Percentiles rank a stretch among this genome's conserved stretches.
phyloP scores from a whole-genome alignment of 257 asterid species.

The Nicotiana knightiana region DNA sequence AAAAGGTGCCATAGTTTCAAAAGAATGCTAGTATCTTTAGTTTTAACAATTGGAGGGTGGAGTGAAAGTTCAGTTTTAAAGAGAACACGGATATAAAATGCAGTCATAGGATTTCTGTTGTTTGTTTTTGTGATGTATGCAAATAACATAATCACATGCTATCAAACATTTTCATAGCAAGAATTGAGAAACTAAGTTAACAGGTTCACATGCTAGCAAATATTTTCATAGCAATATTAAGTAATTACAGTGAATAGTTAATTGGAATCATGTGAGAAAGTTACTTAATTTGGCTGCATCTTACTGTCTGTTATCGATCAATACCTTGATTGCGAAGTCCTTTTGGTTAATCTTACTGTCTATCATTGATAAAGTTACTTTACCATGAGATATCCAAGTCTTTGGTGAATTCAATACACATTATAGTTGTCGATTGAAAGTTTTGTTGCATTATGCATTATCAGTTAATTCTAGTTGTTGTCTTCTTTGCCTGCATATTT shows the following conservation, averaged over 20 bases:
- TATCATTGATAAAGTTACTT: neutral
- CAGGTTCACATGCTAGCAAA: neutral
- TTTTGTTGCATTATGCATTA: neutral
- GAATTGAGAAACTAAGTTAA: neutral
- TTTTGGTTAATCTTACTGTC: neutral
- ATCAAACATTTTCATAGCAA: neutral
- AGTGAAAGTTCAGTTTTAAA: neutral
- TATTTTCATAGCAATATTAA: neutral
- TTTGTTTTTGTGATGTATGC: too few relatives aligned
- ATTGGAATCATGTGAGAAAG: neutral
- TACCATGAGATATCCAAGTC: neutral
- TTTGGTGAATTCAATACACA: neutral
- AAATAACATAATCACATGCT: too few relatives aligned
- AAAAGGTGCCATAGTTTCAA: neutral
- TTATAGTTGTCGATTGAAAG: too few relatives aligned
- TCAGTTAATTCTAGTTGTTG: neutral
- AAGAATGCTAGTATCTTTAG: neutral
- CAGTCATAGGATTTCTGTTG: neutral
- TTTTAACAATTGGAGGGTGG: neutral
- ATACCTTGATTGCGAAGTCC: neutral
- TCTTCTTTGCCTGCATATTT: neutral
- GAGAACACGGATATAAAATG: neutral
- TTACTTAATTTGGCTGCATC: slow-evolving; percentile 46
- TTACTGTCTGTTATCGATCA: neutral
- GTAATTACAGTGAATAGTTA: neutral